Base-by-base conservation (phyloP, 2,329 filamentous ascomycete species). In the Nannizzia gypsea region DNA sequence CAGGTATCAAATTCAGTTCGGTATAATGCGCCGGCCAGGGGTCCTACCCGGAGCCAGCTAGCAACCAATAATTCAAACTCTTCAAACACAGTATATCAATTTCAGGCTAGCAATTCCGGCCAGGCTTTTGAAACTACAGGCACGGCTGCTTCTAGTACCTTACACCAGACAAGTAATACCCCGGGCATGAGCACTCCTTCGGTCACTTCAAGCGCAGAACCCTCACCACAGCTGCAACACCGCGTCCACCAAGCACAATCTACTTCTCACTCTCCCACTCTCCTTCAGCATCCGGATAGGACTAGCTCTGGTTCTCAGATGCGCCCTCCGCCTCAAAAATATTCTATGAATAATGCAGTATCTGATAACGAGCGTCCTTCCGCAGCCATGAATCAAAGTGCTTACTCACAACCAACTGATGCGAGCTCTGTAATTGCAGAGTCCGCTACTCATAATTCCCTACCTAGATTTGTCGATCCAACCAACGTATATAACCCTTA, bases 401-500 rank as follows among this genome's bases (percentile, higher is more conserved):
- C 50, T 28, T 20, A 34, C n/a, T 20, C 24, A 15, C 50, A 54
- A 9, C 28, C 24, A n/a, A 22, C 50, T 2, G 50, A 31, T 11
- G n/a, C 50, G 15, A 31, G 24, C 6, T 34, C 50, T 9, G n/a
- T 28, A 9, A 28, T 6, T 15, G 28, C 50, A 6, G 26, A 8
- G 31, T 31, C 50, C 17, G 2, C 8, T 26, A 24, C 55, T 44
- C 61, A 63, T 26, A 36, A 46, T 9, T 57, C 62, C 1, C 40
- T 72, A 50, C 67, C 74, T 3, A 73, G 68, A 2, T 81, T 79
- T 1, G 77, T 82, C 20, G 77, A 81, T 66, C 80, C 80, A 2
- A 78, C 72, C 52, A 76, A 78, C 54, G 77, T 81, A 2, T 82
- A 81, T 62, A 78, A 82, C 61, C 78, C 78, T 2, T 80, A 76